phyloP scores from a whole-genome alignment of 169 alveolate species.

The Neospora caninum region DNA sequence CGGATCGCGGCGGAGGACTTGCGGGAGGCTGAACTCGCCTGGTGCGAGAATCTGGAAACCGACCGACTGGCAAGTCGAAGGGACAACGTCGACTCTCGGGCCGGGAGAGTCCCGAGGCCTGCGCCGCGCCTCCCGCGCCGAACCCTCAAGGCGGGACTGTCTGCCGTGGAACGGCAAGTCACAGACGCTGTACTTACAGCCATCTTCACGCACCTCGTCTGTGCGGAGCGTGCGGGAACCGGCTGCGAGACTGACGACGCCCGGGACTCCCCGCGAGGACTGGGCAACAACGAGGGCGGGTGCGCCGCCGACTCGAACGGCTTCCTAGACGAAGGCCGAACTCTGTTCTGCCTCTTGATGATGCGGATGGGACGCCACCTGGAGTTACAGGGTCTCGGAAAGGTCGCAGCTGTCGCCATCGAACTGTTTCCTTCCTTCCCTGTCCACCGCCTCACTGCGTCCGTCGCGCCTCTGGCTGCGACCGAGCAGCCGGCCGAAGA shows the following conservation, averaged over 20 bases:
- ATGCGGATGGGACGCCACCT: slow-evolving; percentile 58
- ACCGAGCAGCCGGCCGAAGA: neutral
- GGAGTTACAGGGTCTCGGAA: slow-evolving; percentile 39
- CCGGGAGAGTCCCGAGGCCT: neutral
- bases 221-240: neutral
- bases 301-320: neutral
- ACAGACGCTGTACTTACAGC: neutral
- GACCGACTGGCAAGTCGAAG: neutral
- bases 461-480: neutral
- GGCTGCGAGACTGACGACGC: neutral
- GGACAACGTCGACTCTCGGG: neutral
- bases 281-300: neutral
- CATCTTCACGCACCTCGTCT: neutral
- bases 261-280: neutral
- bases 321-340: neutral
- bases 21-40: neutral
- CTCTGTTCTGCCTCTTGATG: slow-evolving; percentile 28
- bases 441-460: slow-evolving; percentile 36
- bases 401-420: slow-evolving; percentile 46
- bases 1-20: slow-evolving; percentile 6
- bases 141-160: neutral
- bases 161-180: neutral
- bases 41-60: neutral
- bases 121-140: too few species aligned
- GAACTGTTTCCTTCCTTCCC: slow-evolving; percentile 56